These are phyloP conservation scores for Solanum tacnaense DNA, from an alignment of 257 asterid species.

Conservation along the genomic window DNA sequence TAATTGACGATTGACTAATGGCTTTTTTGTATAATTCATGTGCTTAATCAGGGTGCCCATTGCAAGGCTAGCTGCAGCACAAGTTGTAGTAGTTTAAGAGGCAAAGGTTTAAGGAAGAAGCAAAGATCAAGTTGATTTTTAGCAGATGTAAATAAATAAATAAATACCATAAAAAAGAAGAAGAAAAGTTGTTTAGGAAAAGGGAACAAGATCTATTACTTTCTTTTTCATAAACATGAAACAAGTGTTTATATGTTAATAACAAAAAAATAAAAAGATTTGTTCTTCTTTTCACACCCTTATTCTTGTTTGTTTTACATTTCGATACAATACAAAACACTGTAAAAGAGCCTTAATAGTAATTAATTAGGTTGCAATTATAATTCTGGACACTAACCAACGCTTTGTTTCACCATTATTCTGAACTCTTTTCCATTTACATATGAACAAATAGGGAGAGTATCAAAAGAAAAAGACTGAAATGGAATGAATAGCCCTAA, in stretches of 20 bases:
- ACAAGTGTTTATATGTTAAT: background rate
- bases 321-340: background rate
- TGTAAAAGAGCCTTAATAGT: no score
- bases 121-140: background rate
- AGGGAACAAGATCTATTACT: background rate
- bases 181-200: background rate
- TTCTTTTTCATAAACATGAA: background rate
- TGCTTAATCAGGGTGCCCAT: constrained; percentile 61
- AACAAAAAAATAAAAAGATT: background rate
- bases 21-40: background rate
- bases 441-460: no score
- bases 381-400: no score
- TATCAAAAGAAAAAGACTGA: no score
- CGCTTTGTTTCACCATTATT: no score
- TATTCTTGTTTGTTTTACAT: background rate
- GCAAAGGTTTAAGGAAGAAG: background rate
- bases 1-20: background rate
- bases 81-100: constrained; percentile 51
- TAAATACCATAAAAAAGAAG: background rate
- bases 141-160: constrained; percentile 17
- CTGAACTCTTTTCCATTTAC: no score
- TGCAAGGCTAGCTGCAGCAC: constrained; percentile 98
- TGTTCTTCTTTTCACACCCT: background rate
- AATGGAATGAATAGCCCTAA: no score
- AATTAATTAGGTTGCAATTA: no score